phyloP scores from a whole-genome alignment of 257 asterid genomes.

The Penstemon barbatus region DNA sequence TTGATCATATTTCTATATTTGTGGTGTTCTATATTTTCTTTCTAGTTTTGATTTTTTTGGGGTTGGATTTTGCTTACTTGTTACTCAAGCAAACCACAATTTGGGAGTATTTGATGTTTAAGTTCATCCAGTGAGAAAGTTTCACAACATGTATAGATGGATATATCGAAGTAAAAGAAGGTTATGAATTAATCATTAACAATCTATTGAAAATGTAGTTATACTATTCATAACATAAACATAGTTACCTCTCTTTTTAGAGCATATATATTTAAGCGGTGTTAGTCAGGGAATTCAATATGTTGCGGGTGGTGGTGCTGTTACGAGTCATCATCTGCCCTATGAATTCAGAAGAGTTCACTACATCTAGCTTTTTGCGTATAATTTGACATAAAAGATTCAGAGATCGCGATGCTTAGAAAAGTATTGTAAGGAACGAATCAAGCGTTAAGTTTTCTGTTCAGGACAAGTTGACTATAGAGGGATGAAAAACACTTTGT shows the following conservation, averaged over 20 bases:
- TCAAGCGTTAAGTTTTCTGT: no score
- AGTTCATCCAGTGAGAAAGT: not conserved
- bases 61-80: conserved; percentile 35
- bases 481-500: no score
- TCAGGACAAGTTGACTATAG: no score
- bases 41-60: conserved; percentile 6
- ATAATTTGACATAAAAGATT: no score
- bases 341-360: no score
- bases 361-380: no score
- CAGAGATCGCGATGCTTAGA: no score
- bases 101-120: conserved; percentile 5
- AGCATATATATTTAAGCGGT: conserved; percentile 7
- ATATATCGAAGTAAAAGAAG: not conserved
- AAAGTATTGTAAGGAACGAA: no score
- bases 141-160: not conserved
- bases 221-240: conserved; percentile 7
- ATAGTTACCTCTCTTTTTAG: conserved; percentile 11
- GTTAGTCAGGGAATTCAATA: not conserved
- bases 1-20: not conserved
- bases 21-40: not conserved
- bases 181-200: no score
- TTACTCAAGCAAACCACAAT: conserved; percentile 36
- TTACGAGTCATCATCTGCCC: no score
- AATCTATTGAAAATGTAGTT: no score
- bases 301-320: no score